These are phyloP conservation scores for baker's yeast (Saccharomyces cerevisiae) DNA, from an alignment of 805 yeast genomes.

Conservation along the genomic window DNA sequence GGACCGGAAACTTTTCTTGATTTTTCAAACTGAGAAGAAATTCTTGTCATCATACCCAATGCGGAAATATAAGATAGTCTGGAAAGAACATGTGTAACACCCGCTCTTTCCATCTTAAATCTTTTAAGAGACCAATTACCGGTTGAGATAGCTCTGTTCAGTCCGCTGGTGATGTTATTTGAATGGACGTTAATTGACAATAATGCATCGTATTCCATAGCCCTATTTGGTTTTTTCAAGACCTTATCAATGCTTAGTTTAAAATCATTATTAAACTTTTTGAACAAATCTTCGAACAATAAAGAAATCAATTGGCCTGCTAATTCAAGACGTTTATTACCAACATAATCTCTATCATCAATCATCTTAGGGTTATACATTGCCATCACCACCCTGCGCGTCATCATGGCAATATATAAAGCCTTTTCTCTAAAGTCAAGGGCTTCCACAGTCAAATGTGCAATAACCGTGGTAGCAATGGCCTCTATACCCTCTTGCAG, in stretches of 20 bases:
- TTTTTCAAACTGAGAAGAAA: conserved; percentile 96
- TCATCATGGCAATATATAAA: conserved; percentile 88
- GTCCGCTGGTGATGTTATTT: conserved; percentile 85
- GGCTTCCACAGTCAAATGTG: conserved; percentile 80
- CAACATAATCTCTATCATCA: conserved; percentile 98
- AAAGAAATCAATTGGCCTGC: conserved; percentile 97
- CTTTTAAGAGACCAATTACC: conserved; percentile 98
- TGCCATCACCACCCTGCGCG: conserved; percentile 91
- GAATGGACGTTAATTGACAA: conserved; percentile 85
- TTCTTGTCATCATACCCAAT: conserved; percentile 98
- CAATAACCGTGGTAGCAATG: conserved; percentile 89
- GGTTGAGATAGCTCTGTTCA: conserved; percentile 93
- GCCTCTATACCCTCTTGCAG: conserved; percentile 96
- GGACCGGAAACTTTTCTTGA: conserved; percentile 98
- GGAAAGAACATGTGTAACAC: conserved; percentile 93
- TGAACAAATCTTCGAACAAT: conserved; percentile 92
- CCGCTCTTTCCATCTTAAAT: conserved; percentile 99
- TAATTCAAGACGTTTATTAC: conserved; percentile 91
- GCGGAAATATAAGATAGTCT: conserved; percentile 90
- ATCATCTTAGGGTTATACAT: conserved; percentile 90
- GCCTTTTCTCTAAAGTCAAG: conserved; percentile 92
- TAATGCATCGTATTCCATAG: conserved; percentile 90
- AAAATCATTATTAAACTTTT: conserved; percentile 90
- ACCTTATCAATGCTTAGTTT: conserved; percentile 91
- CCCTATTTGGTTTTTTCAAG: conserved; percentile 85